phyloP scores from a whole-genome alignment of 2,329 filamentous ascomycete species.

The Colletotrichum sp. region DNA sequence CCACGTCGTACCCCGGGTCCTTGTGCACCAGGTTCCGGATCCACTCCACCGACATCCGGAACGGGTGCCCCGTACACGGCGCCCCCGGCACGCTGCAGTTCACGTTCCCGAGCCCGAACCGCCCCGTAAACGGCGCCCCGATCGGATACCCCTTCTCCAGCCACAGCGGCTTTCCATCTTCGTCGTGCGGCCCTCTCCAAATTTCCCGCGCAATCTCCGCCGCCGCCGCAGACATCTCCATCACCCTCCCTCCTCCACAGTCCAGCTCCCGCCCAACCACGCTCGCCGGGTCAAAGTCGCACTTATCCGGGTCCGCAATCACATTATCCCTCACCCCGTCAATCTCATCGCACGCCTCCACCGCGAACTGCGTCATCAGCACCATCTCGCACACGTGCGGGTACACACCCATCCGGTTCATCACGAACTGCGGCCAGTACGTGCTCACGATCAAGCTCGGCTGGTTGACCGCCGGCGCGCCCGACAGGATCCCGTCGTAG shows the following conservation, averaged over 20 bases:
- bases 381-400: conserved; percentile 27
- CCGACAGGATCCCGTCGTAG: conserved; percentile 60
- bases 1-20: conserved; percentile 3
- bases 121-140: conserved; percentile 17
- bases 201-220: conserved; percentile 12
- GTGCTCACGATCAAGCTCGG: conserved; percentile 16
- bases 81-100: conserved; percentile 7
- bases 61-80: conserved; percentile 5
- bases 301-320: conserved; percentile 13
- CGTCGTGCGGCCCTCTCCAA: conserved; percentile 11
- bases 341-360: conserved; percentile 19
- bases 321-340: conserved; percentile 18
- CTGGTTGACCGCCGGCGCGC: conserved; percentile 43
- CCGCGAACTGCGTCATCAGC: conserved; percentile 30
- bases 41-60: conserved; percentile 20
- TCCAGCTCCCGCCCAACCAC: conserved; percentile 20
- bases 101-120: conserved; percentile 14
- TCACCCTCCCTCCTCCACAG: conserved; percentile 30
- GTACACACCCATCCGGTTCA: conserved; percentile 12
- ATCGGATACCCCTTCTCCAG: conserved; percentile 2
- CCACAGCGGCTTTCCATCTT: conserved; percentile 4
- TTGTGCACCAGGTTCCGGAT: conserved; percentile 15
- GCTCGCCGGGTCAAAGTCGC: conserved; percentile 27
- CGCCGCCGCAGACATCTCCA: conserved; percentile 6
- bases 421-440: conserved; percentile 23